phyloP scores from a whole-genome alignment of 2,329 filamentous ascomycete species.

The Arthrocladium fulminans region DNA sequence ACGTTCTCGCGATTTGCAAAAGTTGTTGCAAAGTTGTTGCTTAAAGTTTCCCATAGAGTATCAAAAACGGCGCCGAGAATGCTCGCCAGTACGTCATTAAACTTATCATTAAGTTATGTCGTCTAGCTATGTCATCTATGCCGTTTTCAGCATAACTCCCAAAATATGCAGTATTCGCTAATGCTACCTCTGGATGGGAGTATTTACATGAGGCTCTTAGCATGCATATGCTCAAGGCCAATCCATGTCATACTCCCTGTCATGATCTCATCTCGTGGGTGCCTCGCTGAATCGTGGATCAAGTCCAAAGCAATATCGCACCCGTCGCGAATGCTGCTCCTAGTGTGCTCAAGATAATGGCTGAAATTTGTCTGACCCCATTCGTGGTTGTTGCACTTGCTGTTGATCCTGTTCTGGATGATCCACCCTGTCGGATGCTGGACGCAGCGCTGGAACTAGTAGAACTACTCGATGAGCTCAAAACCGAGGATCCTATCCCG shows the following conservation, averaged over 20 bases:
- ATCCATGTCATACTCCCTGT: neutral
- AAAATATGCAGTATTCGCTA: neutral
- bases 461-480: neutral
- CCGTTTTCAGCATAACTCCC: neutral
- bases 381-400: constrained; percentile 16
- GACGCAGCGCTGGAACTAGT: constrained; percentile 10
- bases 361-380: constrained; percentile 15
- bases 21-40: no score
- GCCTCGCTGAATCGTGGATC: neutral
- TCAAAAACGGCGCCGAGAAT: no score
- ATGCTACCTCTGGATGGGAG: neutral
- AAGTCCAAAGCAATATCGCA: constrained; percentile 13
- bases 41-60: no score
- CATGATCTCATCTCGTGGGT: constrained; percentile 1
- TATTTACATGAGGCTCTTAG: constrained; percentile 1
- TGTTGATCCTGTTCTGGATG: constrained; percentile 13
- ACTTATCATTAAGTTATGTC: neutral
- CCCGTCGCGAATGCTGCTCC: constrained; percentile 13
- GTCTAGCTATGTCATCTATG: neutral
- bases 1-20: no score
- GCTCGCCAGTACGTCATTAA: no score
- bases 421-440: constrained; percentile 14
- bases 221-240: constrained; percentile 4
- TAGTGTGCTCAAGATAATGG: constrained; percentile 16
- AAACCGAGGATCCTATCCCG: constrained; percentile 7